phyloP scores from a whole-genome alignment of 148 eudicot species.

The Rheum nobile region DNA sequence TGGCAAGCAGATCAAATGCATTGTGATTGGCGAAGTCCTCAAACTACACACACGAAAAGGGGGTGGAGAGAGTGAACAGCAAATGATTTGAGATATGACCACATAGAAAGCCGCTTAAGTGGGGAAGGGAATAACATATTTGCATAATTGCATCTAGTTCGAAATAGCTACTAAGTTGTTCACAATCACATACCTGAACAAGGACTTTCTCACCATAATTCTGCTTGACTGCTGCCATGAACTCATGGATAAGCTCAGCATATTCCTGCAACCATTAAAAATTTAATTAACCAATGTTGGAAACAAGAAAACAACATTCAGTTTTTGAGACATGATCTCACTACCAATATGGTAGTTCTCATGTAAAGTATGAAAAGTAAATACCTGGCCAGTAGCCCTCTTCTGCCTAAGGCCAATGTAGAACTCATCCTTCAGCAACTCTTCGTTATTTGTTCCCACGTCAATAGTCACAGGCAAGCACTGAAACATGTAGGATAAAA shows the following conservation, averaged over 20 bases:
- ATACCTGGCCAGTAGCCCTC: constrained; percentile 94
- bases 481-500: constrained; percentile 23
- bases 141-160: not conserved
- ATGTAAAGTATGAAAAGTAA: not conserved
- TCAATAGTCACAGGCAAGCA: constrained; percentile 97
- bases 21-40: constrained; percentile 97
- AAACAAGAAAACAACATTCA: not conserved
- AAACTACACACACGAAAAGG: constrained; percentile 35
- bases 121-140: not conserved
- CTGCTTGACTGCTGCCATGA: constrained; percentile 91
- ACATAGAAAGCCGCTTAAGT: not conserved
- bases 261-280: constrained; percentile 48
- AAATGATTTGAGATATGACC: not conserved
- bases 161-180: not conserved
- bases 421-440: constrained; percentile 71
- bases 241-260: constrained; percentile 82
- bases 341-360: not conserved
- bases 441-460: constrained; percentile 90
- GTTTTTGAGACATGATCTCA: not conserved
- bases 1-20: constrained; percentile 76
- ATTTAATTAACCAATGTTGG: not conserved
- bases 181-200: constrained; percentile 49
- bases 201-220: constrained; percentile 91
- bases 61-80: not conserved
- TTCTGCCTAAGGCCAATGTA: constrained; percentile 88